Evolutionary conservation across 1,284 basidiomycete species (phyloP).

Genomic region (Marasmius oreades): DNA sequence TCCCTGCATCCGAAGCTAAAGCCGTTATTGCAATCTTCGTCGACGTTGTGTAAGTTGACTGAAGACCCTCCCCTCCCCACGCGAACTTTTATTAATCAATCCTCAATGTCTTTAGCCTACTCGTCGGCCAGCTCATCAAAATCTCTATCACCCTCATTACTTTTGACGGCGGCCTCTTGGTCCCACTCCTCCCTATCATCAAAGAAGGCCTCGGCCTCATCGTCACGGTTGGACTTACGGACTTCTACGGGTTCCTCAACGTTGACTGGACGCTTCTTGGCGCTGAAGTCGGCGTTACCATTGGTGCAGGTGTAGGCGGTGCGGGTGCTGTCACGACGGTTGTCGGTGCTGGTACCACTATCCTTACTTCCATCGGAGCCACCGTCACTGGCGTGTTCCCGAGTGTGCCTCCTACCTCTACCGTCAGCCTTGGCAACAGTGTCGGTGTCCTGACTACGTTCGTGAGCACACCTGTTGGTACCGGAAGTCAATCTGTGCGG

Average conservation of each 20-base stretch:
- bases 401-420: no score
- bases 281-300: background rate
- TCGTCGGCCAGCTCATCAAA: background rate
- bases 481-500: background rate
- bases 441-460: background rate
- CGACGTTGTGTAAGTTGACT: background rate
- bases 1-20: background rate
- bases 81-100: no score
- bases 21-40: background rate
- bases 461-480: background rate
- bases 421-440: background rate
- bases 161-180: background rate
- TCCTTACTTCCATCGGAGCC: background rate
- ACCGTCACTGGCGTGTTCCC: background rate
- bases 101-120: background rate
- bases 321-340: background rate
- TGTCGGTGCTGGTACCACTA: background rate
- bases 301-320: background rate
- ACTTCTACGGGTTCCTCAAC: background rate
- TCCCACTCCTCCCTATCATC: background rate
- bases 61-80: no score
- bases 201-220: background rate
- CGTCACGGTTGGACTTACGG: background rate
- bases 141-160: background rate
- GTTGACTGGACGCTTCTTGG: background rate